Base-by-base conservation (phyloP, 192 early-diverging fungal species). In the Rhizoclosmatium globosum region DNA sequence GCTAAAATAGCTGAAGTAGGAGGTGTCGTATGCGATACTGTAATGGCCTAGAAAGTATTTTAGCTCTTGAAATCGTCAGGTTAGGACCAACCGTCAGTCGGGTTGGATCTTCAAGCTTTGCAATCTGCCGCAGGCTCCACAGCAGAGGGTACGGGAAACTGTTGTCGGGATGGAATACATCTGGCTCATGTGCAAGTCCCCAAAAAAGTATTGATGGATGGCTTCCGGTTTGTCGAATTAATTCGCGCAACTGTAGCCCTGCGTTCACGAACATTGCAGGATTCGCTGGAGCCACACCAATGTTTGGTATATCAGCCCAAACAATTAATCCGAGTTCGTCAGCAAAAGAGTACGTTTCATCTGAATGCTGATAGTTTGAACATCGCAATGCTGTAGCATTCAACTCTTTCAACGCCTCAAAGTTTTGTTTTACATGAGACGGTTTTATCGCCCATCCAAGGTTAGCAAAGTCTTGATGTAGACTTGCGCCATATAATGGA, bases 231-330 rank as follows among this genome's bases (percentile, higher is more conserved):
- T 76, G 74, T 15, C 64, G 3, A 76, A 76, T 67, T 4, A 76
- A 45, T 45, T 76, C 74, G 2, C 64, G 61, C 11, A 76, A 46
- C 45, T 76, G 74, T 2, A 31, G 31, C 2, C n/a, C 74, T 6
- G 74, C 64, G 41, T 76, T 76, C 23, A 59, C 13, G 48, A 48
- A 76, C 44, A 50, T 7, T 1, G 41, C 53, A 7, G 74, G 74
- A n/a, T 59, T 39, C 38, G 47, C 64, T 11, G 74, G 74, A 2
- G 64, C 48, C 46, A 50, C 48, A 23, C 41, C 64, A 38, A 76
- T n/a, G 53, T 76, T 76, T 48, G 74, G 74, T 47, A 76, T 76
- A 38, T 76, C 74, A 7, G 74, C 74, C 74, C 74, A 76, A 23
- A 76, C 74, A 17, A 76, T 64, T 53, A 76, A 48, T 21, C 74